Evolutionary conservation across 805 yeast genomes (phyloP), one percentile per base, ranked within the genome.

Genomic region (Barnettozyma pratensis): DNA sequence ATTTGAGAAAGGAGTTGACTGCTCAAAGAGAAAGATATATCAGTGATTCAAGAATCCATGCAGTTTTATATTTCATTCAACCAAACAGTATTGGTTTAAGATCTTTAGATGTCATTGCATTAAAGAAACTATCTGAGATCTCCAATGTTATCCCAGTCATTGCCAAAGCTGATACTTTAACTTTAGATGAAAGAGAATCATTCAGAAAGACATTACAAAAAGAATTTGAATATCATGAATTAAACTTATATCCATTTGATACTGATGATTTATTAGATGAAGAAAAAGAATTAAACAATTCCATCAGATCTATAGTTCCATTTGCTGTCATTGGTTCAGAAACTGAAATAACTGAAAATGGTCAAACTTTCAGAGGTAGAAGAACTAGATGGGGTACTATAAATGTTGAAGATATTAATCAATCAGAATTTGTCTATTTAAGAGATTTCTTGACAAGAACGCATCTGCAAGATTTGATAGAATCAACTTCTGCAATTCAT

Each of bases 271-370:
- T 84, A 58, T 77, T 80, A 46, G 85, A 79, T 14, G 92, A 85
- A 56, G 92, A 85, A 63, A 71, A 73, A 56, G 89, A 83, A 62
- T 74, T 86, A 60, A 86, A 86, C 62, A 78, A 77, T 55, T 88
- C 85, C 61, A 85, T 86, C 60, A 79, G 85, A 69, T 76, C 81
- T 10, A 75, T 86, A 60, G 78, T 91, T 57, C 99, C 99, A 29
- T 92, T 94, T 73, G 98, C 98, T 2, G 81, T 92, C 37, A 89
- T 91, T 49, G 99, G 98, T 40, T 85, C 96, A 10, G 95, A 89
- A 65, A 80, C 76, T 49, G 85, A 85, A 58, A 79, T 87, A 54
- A 77, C 80, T 47, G 74, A 86, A 46, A 81, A 83, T 61, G 97
- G 96, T 39, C 87, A 84, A 60, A 71, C 77, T 28, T 86, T 90